Evolutionary conservation across 2,329 filamentous ascomycete genomes (phyloP).

Genomic region (Aspergillus costaricaensis): DNA sequence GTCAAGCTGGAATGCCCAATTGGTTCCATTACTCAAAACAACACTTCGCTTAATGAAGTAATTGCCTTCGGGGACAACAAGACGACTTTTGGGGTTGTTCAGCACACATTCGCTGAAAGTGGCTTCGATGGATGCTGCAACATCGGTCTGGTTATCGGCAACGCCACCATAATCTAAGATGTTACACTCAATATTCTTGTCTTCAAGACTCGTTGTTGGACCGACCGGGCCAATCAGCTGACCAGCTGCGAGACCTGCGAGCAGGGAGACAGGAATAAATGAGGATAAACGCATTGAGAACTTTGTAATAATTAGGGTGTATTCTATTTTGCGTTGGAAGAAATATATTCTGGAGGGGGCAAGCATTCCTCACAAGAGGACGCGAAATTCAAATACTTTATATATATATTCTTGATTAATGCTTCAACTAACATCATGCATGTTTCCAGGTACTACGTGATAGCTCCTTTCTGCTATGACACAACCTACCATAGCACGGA

Average conservation of each 20-base stretch:
- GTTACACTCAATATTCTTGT: conserved; percentile 34
- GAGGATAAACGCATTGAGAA: too few species aligned
- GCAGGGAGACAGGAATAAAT: too few species aligned
- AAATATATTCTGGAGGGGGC: too few species aligned
- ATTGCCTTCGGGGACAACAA: conserved; percentile 31
- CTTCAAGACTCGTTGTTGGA: conserved; percentile 28
- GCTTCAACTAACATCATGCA: too few species aligned
- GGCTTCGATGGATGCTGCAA: conserved; percentile 30
- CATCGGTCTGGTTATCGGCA: conserved; percentile 35
- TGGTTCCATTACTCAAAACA: conserved; percentile 31
- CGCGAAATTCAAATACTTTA: too few species aligned
- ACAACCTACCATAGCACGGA: too few species aligned
- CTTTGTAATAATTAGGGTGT: too few species aligned
- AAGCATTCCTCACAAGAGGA: too few species aligned
- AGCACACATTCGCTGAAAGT: conserved; percentile 31
- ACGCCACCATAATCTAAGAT: conserved; percentile 35
- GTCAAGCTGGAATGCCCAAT: conserved; percentile 39
- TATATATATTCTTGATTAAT: too few species aligned
- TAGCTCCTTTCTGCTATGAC: too few species aligned
- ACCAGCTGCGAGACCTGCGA: conserved; percentile 3
- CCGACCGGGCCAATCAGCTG: conserved; percentile 30
- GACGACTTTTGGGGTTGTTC: conserved; percentile 24
- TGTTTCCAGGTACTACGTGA: too few species aligned
- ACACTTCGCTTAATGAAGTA: conserved; percentile 31
- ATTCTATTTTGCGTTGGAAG: too few species aligned